phyloP scores from a whole-genome alignment of 2,329 filamentous ascomycete species.

The Talaromyces pinophilus region DNA sequence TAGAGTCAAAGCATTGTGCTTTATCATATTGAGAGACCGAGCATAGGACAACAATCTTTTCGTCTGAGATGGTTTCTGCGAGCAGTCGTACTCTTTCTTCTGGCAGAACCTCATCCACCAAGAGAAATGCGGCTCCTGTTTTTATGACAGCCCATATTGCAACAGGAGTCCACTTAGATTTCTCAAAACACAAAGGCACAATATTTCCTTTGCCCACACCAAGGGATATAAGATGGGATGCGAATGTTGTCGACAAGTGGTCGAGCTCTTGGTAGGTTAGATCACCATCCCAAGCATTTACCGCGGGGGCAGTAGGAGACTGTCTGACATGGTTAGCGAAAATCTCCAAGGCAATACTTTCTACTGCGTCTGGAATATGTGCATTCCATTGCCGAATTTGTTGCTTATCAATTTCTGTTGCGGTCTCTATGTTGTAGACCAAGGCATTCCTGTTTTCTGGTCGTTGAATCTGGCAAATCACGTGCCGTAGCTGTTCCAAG shows the following conservation, averaged over 20 bases:
- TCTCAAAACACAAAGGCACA: conserved; percentile 30
- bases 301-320: conserved; percentile 26
- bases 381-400: background rate
- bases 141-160: conserved; percentile 24
- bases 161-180: conserved; percentile 24
- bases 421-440: background rate
- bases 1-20: background rate
- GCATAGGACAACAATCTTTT: background rate
- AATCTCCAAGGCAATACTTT: background rate
- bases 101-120: background rate
- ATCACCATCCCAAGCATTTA: conserved; percentile 36
- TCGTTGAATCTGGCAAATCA: background rate
- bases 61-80: background rate
- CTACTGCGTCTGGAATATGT: background rate
- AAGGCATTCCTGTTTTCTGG: background rate
- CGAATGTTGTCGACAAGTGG: conserved; percentile 34
- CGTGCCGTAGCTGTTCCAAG: background rate
- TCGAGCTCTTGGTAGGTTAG: conserved; percentile 38
- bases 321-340: background rate
- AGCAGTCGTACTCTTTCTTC: background rate
- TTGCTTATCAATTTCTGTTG: background rate
- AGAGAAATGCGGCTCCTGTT: conserved; percentile 19
- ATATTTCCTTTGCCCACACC: conserved; percentile 30
- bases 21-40: background rate
- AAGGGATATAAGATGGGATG: conserved; percentile 27